Evolutionary conservation across 495 filamentous ascomycete species (phyloP), one percentile per base, ranked within the genome.

Genomic region (Cenococcum geophilum): DNA sequence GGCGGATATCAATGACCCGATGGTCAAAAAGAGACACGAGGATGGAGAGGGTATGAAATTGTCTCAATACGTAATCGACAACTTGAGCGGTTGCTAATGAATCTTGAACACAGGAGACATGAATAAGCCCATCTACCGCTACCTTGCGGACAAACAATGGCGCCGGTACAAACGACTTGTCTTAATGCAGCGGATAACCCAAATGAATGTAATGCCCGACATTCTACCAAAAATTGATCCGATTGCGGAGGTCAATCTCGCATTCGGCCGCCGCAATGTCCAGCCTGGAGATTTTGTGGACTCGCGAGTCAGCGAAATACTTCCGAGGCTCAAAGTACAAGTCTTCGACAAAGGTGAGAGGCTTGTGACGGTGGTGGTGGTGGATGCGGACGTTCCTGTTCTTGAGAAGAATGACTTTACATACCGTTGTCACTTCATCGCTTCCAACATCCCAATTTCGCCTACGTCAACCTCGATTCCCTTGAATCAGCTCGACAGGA

Each of bases 81-180:
- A 47, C 18, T 63, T n/a, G 55, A 21, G 22, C 25, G 43, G 48
- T 50, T 45, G 20, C 53, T 48, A 57, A 58, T 21, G 53, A 16
- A 14, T 25, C 9, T 55, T 42, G 50, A 35, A 25, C 5, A 40
- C 40, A 96, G 91, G 89, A 53, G 90, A 97, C 71, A 92, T 97
- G 92, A 86, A 83, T 75, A 93, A 95, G 74, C 95, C 93, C 40
- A 88, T 99, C 72, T 99, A 99, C 78, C 89, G 92, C 42, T 86
- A 87, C 71, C 83, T 97, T 51, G 88, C 92, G 56, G 82, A 97
- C 71, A 77, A 78, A 57, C 89, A 92, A 78, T 99, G 95, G 95
- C 82, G 87, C 60, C 79, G 85, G 64, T 89, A 91, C 76, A 83
- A 86, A 62, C 83, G 82, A 49, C 81, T 79, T 53, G 76, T 97